Base-by-base conservation (phyloP, 768 basidiomycete genomes). In the Leccinum uliginosum region DNA sequence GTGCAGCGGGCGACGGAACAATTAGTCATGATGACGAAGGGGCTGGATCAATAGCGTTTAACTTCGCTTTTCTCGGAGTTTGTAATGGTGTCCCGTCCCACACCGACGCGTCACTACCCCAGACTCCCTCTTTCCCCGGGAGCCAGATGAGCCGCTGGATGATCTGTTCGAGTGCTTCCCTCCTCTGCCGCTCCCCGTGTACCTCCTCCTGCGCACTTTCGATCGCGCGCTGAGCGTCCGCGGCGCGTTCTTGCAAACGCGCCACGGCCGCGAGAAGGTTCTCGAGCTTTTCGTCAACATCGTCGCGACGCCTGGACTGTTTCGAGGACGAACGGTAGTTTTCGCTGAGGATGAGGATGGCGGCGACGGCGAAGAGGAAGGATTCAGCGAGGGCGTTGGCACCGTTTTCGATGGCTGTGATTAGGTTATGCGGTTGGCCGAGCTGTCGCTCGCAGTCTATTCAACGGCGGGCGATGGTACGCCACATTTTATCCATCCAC, bases 361-460 rank as follows among this genome's bases (percentile, higher is more conserved):
- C 85, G 0, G 91, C 91, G 2, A 93, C 91, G 19, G 75, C 66
- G 66, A 93, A 93, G 3, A 93, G 79, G 62, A 93, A 93, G 0
- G 89, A 89, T 71, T 93, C 91, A 0, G 91, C 91, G 5, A 93
- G 76, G 6, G 85, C 78, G 61, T 92, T 93, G 15, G 91, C 89
- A 21, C 91, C 91, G 62, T 87, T 91, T 57, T 92, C 89, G 57
- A 93, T 88, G 0, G 91, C 91, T 57, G n/a, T n/a, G n/a, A n/a
- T n/a, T n/a, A n/a, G n/a, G n/a, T n/a, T n/a, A n/a, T 30, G 30
- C 3, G 30, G 30, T 30, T 30, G 30, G 30, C 30, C 30, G 9
- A 30, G 4, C 30, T 30, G 30, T 30, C 11, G 30, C 11, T 30
- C 30, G 30, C 30, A 10, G 11, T 8, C 26, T 26, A 26, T 26